phyloP scores from a whole-genome alignment of 1,139 yeast genomes.

The Suhomyces yuchorum region DNA sequence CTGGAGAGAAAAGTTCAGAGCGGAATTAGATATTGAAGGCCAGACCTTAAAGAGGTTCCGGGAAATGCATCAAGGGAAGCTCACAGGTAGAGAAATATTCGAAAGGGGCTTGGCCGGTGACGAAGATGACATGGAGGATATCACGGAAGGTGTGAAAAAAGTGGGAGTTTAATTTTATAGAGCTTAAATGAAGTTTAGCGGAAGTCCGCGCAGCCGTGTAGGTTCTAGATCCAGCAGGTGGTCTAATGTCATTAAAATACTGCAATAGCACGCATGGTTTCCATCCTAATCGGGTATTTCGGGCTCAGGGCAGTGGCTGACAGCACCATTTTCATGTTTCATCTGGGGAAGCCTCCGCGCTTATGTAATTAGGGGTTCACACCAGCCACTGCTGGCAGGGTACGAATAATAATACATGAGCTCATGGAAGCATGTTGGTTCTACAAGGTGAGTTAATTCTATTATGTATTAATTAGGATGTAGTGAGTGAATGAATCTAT shows the following conservation, averaged over 20 bases:
- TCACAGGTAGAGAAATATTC: constrained; percentile 87
- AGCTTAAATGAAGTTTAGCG: background rate
- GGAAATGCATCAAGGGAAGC: constrained; percentile 68
- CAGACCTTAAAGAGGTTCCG: constrained; percentile 53
- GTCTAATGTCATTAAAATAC: constrained; percentile 1
- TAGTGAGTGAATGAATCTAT: constrained; percentile 1
- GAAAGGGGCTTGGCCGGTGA: constrained; percentile 78
- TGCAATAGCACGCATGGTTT: background rate
- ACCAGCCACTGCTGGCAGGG: background rate
- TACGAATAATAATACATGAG: no score
- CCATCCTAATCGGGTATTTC: background rate
- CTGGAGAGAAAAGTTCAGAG: constrained; percentile 73
- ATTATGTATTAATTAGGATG: constrained; percentile 2
- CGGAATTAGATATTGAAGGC: constrained; percentile 55
- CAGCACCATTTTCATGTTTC: background rate
- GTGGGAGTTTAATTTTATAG: constrained; percentile 12
- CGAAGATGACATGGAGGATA: constrained; percentile 16
- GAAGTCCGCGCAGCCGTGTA: constrained; percentile 3
- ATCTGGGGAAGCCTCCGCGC: background rate
- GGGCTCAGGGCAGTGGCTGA: background rate
- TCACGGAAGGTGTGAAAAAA: constrained; percentile 24
- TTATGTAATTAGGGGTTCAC: constrained; percentile 1
- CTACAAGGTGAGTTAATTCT: no score
- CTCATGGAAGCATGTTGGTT: no score
- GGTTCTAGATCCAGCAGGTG: constrained; percentile 1